phyloP scores from a whole-genome alignment of 805 yeast genomes.

The Ogataea henricii region DNA sequence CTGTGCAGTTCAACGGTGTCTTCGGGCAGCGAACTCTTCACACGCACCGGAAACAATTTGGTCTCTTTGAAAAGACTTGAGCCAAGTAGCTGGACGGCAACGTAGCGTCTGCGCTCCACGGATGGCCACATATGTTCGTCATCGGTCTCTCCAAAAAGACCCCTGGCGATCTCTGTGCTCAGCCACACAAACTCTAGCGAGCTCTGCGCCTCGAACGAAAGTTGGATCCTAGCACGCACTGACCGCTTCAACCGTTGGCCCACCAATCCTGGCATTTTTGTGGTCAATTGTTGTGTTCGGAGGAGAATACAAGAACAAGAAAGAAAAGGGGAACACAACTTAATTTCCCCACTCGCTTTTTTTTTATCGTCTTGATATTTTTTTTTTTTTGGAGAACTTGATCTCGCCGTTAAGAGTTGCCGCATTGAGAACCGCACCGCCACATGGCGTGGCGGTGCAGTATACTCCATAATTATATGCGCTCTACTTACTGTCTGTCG shows the following conservation, averaged over 20 bases:
- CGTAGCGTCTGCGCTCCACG: background rate
- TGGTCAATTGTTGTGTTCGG: background rate
- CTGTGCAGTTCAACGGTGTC: conserved; percentile 43
- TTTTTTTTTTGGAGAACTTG: background rate
- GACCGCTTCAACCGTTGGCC: conserved; percentile 8
- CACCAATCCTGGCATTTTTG: conserved; percentile 22
- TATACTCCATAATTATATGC: background rate
- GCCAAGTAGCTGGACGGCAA: conserved; percentile 27
- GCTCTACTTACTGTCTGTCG: background rate
- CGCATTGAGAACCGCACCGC: background rate
- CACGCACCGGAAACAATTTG: conserved; percentile 39
- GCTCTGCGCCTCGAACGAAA: conserved; percentile 21
- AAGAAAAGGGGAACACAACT: background rate
- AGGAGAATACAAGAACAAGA: background rate
- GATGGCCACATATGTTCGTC: background rate
- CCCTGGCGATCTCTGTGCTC: conserved; percentile 14
- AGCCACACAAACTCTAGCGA: conserved; percentile 25
- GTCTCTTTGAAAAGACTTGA: conserved; percentile 28
- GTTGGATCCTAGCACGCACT: conserved; percentile 18
- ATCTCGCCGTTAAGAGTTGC: conserved; percentile 6
- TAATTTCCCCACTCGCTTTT: background rate
- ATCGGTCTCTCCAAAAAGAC: conserved; percentile 16
- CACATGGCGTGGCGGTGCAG: conserved; percentile 12
- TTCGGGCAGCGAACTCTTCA: conserved; percentile 27
- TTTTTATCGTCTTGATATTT: background rate